phyloP scores from a whole-genome alignment of 2,329 filamentous ascomycete genomes.

The Lasiodiplodia sp. region DNA sequence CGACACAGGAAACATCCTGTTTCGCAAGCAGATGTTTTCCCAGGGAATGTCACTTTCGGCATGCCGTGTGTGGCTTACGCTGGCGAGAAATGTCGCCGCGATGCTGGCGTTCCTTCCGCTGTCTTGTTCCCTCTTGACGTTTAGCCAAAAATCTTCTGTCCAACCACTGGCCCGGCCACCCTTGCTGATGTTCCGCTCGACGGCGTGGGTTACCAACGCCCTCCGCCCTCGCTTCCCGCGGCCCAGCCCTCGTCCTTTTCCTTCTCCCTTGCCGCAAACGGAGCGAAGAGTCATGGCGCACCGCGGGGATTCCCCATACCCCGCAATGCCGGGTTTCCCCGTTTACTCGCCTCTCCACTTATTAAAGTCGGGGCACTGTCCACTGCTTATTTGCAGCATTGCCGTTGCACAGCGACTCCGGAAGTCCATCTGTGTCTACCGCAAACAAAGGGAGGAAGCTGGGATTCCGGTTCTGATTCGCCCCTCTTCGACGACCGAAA shows the following conservation, averaged over 20 bases:
- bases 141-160: neutral
- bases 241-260: neutral
- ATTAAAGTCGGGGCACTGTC: slow-evolving; percentile 26
- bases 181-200: neutral
- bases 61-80: slow-evolving; percentile 10
- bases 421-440: neutral
- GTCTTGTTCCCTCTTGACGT: slow-evolving; percentile 1
- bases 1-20: neutral
- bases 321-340: neutral
- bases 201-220: neutral
- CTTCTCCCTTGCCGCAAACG: slow-evolving; percentile 8
- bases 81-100: neutral
- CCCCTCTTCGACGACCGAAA: neutral
- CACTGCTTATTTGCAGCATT: slow-evolving; percentile 22
- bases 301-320: slow-evolving; percentile 19
- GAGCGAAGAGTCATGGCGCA: slow-evolving; percentile 12
- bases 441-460: neutral
- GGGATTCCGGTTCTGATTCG: neutral
- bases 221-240: neutral
- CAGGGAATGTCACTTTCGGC: neutral
- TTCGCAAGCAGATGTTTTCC: neutral
- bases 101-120: slow-evolving; percentile 10
- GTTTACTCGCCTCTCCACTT: neutral
- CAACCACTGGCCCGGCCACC: neutral
- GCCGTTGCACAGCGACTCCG: neutral